Conservation (phyloP, 1,284 basidiomycete genomes). For the Cronartium quercuum region DNA sequence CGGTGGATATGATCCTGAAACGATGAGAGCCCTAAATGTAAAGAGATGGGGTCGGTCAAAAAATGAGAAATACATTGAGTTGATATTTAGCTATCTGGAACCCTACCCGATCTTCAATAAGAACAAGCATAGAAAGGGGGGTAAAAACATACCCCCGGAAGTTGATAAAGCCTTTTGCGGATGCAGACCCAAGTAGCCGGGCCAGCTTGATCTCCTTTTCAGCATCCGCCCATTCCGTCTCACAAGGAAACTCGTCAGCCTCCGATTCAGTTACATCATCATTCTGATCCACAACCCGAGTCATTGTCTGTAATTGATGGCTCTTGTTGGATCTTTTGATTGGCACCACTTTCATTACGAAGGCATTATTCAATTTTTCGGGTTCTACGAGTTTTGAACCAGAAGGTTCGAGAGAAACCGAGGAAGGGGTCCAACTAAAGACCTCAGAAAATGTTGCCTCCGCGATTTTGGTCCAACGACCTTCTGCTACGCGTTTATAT, state of each 20-base stretch:
- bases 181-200: conserved; percentile 15
- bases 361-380: too few species aligned
- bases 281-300: not conserved
- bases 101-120: not conserved
- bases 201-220: conserved; percentile 31
- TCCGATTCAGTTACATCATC: not conserved
- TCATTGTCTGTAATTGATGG: not conserved
- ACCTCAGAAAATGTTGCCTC: conserved; percentile 37
- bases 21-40: conserved; percentile 9
- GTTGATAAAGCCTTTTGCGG: conserved; percentile 28
- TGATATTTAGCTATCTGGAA: not conserved
- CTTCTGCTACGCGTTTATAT: conserved; percentile 4
- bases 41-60: not conserved
- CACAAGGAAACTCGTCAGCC: conserved; percentile 15
- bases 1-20: conserved; percentile 23
- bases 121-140: not conserved
- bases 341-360: conserved; percentile 34
- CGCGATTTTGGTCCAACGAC: conserved; percentile 24
- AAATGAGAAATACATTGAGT: not conserved
- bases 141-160: conserved; percentile 18
- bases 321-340: conserved; percentile 16
- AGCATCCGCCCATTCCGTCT: conserved; percentile 28
- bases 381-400: not conserved
- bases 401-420: not conserved
- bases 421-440: conserved; percentile 11